Evolutionary conservation across 495 filamentous ascomycete species (phyloP).

Genomic region (Penicillium lividum): DNA sequence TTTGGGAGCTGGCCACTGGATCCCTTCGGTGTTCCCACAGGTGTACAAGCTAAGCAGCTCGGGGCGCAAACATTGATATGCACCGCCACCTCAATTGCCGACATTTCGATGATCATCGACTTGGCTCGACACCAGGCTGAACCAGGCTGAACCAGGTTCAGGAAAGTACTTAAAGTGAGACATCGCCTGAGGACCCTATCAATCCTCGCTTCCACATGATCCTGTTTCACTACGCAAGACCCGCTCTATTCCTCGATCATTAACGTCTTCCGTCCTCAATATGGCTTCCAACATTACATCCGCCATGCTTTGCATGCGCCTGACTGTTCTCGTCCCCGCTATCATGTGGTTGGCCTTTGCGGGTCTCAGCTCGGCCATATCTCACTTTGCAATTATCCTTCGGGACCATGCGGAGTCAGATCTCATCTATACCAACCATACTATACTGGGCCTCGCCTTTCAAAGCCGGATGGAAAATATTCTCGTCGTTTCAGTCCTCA

Average conservation of each 20-base stretch:
- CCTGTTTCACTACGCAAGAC: neutral
- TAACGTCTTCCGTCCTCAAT: neutral
- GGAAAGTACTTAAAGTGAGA: neutral
- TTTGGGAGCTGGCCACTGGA: neutral
- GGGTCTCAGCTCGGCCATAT: neutral
- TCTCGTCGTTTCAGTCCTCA: neutral
- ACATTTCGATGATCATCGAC: neutral
- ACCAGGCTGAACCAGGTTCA: neutral
- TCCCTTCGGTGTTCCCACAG: neutral
- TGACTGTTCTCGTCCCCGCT: neutral
- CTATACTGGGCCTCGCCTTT: neutral
- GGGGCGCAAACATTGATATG: neutral
- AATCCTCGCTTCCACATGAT: neutral
- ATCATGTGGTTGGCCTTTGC: neutral
- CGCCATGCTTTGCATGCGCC: neutral
- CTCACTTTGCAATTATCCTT: neutral
- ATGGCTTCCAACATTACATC: neutral
- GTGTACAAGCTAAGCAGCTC: neutral
- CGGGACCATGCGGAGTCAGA: neutral
- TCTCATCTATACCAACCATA: neutral
- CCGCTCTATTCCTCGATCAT: neutral
- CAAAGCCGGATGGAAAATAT: neutral
- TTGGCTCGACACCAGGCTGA: neutral
- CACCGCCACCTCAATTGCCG: neutral
- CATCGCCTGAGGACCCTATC: neutral